phyloP scores from a whole-genome alignment of 2,329 filamentous ascomycete species.

The Verticillium tricorpus region DNA sequence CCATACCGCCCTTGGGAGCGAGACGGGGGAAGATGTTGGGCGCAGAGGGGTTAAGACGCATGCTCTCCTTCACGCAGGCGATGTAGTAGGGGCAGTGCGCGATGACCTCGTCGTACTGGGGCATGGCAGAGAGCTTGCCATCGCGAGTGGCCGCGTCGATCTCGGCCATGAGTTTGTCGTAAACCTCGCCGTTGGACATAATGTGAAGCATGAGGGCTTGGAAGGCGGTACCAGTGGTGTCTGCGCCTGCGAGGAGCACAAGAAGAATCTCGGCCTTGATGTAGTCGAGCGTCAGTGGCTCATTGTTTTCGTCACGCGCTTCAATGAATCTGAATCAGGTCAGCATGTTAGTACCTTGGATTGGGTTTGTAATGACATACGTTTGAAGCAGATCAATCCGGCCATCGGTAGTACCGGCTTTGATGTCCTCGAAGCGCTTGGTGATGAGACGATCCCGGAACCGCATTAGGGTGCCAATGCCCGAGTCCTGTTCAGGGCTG shows the following conservation, averaged over 20 bases:
- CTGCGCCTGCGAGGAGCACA: constrained; percentile 45
- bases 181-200: constrained; percentile 30
- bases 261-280: constrained; percentile 50
- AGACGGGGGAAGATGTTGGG: constrained; percentile 46
- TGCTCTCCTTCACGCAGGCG: constrained; percentile 44
- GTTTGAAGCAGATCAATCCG: constrained; percentile 51
- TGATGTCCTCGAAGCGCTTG: constrained; percentile 41
- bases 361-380: constrained; percentile 13
- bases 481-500: constrained; percentile 45
- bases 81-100: constrained; percentile 40
- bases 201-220: constrained; percentile 41
- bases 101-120: constrained; percentile 37
- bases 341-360: neutral
- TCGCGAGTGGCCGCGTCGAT: constrained; percentile 33
- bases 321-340: constrained; percentile 31
- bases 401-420: constrained; percentile 35
- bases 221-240: constrained; percentile 47
- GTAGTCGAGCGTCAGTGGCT: constrained; percentile 42
- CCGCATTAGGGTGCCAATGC: constrained; percentile 52
- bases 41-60: constrained; percentile 45
- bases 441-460: constrained; percentile 50
- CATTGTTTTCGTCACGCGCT: constrained; percentile 36
- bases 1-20: constrained; percentile 23
- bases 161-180: constrained; percentile 40
- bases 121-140: constrained; percentile 21